Evolutionary conservation across 345 rosid species (phyloP), one percentile per base, ranked within the genome.

Genomic region (Sonneratia caseolaris): DNA sequence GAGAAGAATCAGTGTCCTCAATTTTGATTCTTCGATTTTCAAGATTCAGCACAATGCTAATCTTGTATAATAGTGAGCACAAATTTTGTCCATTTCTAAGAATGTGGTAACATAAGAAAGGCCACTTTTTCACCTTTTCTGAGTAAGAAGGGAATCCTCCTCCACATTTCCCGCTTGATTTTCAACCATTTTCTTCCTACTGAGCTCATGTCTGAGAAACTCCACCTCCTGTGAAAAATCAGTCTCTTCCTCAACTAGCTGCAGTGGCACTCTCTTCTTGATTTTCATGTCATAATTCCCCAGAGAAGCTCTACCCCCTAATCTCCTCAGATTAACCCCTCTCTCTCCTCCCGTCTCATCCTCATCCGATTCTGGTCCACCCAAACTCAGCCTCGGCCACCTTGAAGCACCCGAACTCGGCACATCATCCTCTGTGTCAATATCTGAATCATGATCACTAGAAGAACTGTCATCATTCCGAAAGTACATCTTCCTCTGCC

Each of bases 241-340:
- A 61, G 66, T 71, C 75, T 86, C 91, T 47, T 81, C 76, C 51
- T 86, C 93, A 11, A 83, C 75, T 27, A 71, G 81, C 80, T 86
- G 86, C 40, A 85, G 73, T 0, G 90, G 86, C 36, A 89, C 88
- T 79, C 97, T 87, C 78, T 81, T 92, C 2, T 74, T 89, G 67
- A 78, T 73, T 79, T 86, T 96, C 81, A 78, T 15, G 84, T 89
- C 99, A 69, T 86, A 85, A 70, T 84, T 87, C 24, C 91, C 97
- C 68, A 91, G 81, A 3, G 98, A 81, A 12, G 97, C 91, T 13
- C 86, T 86, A 72, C 96, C 85, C 27, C 97, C 93, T 5, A 82
- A 77, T 74, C 64, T 86, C 81, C 73, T 85, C 77, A 80, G 68
- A 72, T 85, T 86, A 49, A 73, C 82, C 84, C 85, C 76, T 70